Evolutionary conservation across 345 rosid species (phyloP), one percentile per base, ranked within the genome.

Genomic region (Pistacia integerrima): DNA sequence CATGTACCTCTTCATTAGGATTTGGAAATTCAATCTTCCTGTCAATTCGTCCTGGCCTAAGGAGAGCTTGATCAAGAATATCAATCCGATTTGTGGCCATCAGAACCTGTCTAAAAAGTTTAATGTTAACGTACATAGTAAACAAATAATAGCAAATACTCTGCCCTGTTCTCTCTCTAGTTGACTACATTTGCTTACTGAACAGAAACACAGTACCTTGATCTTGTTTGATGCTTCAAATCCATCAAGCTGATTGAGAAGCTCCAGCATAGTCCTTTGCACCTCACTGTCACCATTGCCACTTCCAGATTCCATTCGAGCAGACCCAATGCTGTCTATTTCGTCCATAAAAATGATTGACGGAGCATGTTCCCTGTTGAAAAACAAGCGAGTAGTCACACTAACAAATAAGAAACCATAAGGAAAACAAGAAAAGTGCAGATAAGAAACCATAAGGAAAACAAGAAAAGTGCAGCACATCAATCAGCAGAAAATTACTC

Each of bases 251-350:
- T 94, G 99, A 66, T 97, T 94, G 69, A 97, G 98, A 83, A 97
- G 99, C 94, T 97, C 99, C 82, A 97, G 87, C 99, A 97, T 97
- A 78, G 99, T 94, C 18, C 99, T 72, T 79, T 94, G 98, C 74
- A 94, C 99, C 85, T 97, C 98, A 80, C 97, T 94, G 79, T 97
- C 99, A 60, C 99, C 97, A 76, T 91, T 97, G 57, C 99, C 98
- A 81, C 99, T 97, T 44, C 99, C 99, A 85, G 99, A 97, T 82
- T 97, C 99, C 98, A 97, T 97, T 81, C 99, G 89, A 75, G 99
- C 92, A 76, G 99, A 97, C 76, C 98, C 99, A 20, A 97, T 97
- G 78, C 99, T 94, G 78, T 97, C 99, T 4, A 97, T 97, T 82
- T 92, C 98, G 65, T 97, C 98, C 99, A 97, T 97, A 83, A 92